Evolutionary conservation across 1,284 basidiomycete species (phyloP), one percentile per base, ranked within the genome.

Genomic region (Leccinum holopus): DNA sequence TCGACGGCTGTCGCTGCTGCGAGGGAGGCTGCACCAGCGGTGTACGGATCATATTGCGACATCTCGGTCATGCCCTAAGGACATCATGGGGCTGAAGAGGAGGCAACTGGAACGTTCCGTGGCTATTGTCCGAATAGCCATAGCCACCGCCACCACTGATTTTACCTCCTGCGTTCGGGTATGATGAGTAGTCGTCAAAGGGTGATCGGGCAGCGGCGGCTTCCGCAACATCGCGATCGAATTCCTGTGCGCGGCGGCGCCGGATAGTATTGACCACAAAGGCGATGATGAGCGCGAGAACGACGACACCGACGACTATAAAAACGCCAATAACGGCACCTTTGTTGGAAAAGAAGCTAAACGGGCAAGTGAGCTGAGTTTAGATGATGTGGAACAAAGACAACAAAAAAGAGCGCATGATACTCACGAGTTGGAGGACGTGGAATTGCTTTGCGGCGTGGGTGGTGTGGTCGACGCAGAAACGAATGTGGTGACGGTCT

Each of bases 281-380:
- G n/a, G 79, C 77, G 62, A 90, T 73, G 66, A 83, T 3, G 67
- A 89, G 62, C 5, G 77, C 83, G 37, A 85, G 66, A 16, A 67
- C 85, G 57, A 88, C 74, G 53, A 91, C 68, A 18, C 88, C 87
- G 44, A 87, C 88, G 58, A 85, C 87, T 37, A 84, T 77, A 75
- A 91, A 91, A 0, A 85, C 83, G 37, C 85, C 89, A 1, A 85
- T 87, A 8, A 91, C 86, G 0, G 87, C 88, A 32, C 83, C 87
- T 55, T 76, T 90, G 77, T 91, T 91, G 58, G 80, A 65, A 71
- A 90, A 87, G 78, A 91, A 91, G 54, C 88, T 90, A 64, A 6
- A n/a, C 18, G 1, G n/a, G 51, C 8, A 62, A 39, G 55, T 1
- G 53, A 57, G n/a, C 49, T 67, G 62, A 65, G 71, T 16, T 55